These are phyloP conservation scores for cucumber (Cucumis sativus) DNA, from an alignment of 306 rosid species.

Conservation along the genomic window DNA sequence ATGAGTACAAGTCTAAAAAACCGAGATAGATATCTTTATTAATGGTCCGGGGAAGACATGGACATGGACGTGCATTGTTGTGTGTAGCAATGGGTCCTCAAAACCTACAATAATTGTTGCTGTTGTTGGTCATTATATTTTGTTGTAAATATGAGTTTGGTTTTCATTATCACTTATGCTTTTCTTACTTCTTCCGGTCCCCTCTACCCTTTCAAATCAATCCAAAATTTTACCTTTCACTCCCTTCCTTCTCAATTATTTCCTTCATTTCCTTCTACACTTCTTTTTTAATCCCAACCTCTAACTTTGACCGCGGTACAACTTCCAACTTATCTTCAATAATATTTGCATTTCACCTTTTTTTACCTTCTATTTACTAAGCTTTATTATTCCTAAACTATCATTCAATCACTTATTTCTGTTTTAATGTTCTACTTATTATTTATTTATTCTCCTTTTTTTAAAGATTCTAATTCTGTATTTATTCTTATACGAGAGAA, in stretches of 20 bases:
- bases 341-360: no score
- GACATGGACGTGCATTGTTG: slow-evolving; percentile 15
- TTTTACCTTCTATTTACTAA: no score
- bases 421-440: no score
- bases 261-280: not conserved
- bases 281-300: no score
- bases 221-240: slow-evolving; percentile 31
- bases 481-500: no score
- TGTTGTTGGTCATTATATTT: slow-evolving; percentile 12
- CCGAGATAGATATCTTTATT: slow-evolving; percentile 15
- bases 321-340: no score
- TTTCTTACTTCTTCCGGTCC: slow-evolving; percentile 12
- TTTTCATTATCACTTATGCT: slow-evolving; percentile 17
- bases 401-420: no score
- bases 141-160: slow-evolving; percentile 21
- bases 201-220: slow-evolving; percentile 19
- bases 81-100: slow-evolving; percentile 14
- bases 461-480: no score
- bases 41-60: slow-evolving; percentile 9
- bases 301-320: no score
- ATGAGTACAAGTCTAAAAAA: not conserved
- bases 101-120: slow-evolving; percentile 22
- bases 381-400: no score
- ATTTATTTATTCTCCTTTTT: no score
- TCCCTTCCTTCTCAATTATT: not conserved